Evolutionary conservation across 306 rosid genomes (phyloP), one percentile per base, ranked within the genome.

Genomic region (Geum urbanum): DNA sequence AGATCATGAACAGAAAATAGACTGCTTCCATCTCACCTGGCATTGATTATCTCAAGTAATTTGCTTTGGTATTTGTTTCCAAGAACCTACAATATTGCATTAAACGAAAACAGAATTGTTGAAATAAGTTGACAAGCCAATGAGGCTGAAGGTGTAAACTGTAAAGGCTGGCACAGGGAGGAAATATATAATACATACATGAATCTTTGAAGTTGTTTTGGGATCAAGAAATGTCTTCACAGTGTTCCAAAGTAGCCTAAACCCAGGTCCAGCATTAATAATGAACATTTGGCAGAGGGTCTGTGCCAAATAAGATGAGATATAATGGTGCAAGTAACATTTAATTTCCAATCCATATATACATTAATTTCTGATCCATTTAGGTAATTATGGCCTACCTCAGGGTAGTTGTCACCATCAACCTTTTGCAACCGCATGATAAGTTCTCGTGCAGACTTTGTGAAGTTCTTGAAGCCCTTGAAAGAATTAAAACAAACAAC

Each of bases 181-280:
- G 5, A 77, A 76, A 24, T 46, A 53, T 44, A 32, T 60, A 75
- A 20, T 61, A 73, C 89, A 50, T 83, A 94, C 99, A 86, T 91
- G 97, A 65, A 94, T 94, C 81, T 94, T 94, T 48, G 99, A 91
- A 67, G 99, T 86, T 68, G 99, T 94, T 72, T 84, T 91, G 47
- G 99, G 99, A 84, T 94, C 98, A 5, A 94, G 88, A 62, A 94
- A 94, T 70, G 89, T 79, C 81, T 94, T 94, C 62, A 94, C 86
- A 27, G 96, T 84, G 84, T 73, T 91, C 99, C 96, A 94, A 13
- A 91, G 81, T 69, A 94, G 77, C 83, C 99, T 88, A 80, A 94
- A 94, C 72, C 99, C 99, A 57, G 92, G 89, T 72, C 99, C 97
- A 73, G 97, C 99, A 84, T 94, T 94, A 74, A 94, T 94, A 68